These are phyloP conservation scores for Malus domestica DNA, from an alignment of 306 rosid genomes.

Conservation along the genomic window DNA sequence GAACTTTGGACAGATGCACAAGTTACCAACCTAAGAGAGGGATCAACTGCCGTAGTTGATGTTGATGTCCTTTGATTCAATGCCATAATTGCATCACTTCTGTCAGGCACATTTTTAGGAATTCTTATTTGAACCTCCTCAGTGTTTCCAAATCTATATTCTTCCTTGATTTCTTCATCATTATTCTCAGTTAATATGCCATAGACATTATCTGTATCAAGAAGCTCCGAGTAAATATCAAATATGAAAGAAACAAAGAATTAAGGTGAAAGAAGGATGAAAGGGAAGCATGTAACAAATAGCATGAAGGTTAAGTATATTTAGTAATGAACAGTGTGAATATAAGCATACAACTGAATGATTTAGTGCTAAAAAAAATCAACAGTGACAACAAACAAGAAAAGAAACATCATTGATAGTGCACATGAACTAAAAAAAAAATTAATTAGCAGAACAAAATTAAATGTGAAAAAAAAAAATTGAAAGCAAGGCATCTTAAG, in stretches of 20 bases:
- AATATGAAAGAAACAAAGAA: slow-evolving; percentile 12
- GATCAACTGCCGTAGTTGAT: slow-evolving; percentile 26
- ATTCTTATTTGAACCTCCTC: slow-evolving; percentile 15
- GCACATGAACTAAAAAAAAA: background rate
- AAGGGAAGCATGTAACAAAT: background rate
- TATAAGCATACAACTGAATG: background rate
- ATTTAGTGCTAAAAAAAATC: background rate
- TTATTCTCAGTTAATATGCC: slow-evolving; percentile 24
- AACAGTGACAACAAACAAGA: background rate
- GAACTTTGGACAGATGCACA: background rate
- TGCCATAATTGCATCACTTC: slow-evolving; percentile 14
- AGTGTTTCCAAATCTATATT: slow-evolving; percentile 23
- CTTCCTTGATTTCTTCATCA: slow-evolving; percentile 28
- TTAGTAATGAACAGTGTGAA: background rate
- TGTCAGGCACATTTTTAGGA: slow-evolving; percentile 18
- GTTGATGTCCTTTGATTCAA: slow-evolving; percentile 23
- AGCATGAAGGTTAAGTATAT: background rate
- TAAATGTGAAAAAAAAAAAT: background rate
- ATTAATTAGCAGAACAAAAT: background rate
- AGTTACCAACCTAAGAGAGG: slow-evolving; percentile 40
- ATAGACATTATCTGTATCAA: slow-evolving; percentile 39
- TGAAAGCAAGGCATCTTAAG: slow-evolving; percentile 4
- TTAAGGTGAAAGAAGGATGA: background rate
- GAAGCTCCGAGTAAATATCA: slow-evolving; percentile 23
- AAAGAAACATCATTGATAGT: background rate